Conservation (phyloP, 371 early-diverging fungal genomes). For the Mucor racemosus region DNA sequence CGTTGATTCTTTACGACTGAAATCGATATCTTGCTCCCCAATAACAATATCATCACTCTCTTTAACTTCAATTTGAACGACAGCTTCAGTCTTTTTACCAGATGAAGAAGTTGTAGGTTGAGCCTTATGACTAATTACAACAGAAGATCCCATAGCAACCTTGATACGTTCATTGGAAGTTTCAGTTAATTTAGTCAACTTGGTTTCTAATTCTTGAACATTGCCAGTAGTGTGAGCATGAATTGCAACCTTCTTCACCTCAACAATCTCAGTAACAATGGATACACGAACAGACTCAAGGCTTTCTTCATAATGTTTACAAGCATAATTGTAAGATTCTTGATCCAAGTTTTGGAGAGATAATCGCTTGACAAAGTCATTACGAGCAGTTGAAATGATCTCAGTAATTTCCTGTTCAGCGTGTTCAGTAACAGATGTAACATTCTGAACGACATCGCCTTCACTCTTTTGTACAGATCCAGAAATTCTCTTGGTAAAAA, state of each 20-base stretch:
- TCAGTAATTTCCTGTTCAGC: conserved; percentile 35
- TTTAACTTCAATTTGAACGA: conserved; percentile 22
- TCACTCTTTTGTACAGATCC: conserved; percentile 11
- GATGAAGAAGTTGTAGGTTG: background rate
- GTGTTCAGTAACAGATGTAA: conserved; percentile 18
- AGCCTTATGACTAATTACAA: conserved; percentile 29
- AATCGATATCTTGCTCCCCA: conserved; percentile 34
- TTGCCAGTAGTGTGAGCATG: conserved; percentile 31
- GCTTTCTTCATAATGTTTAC: conserved; percentile 37
- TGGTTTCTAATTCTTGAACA: conserved; percentile 17
- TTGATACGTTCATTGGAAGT: conserved; percentile 27
- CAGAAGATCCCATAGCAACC: conserved; percentile 30
- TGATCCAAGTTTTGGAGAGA: conserved; percentile 32
- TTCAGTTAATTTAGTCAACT: conserved; percentile 16
- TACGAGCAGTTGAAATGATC: conserved; percentile 31
- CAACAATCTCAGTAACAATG: conserved; percentile 26
- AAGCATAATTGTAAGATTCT: conserved; percentile 30
- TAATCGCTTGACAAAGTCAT: conserved; percentile 32
- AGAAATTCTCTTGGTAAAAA: conserved; percentile 25
- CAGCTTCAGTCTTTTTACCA: conserved; percentile 3
- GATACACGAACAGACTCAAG: conserved; percentile 27
- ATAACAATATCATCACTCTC: conserved; percentile 33
- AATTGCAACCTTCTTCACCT: conserved; percentile 36
- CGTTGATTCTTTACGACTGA: conserved; percentile 19
- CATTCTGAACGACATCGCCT: conserved; percentile 16